Evolutionary conservation across 768 basidiomycete species (phyloP).

Genomic region (Agaricus subrufescens): DNA sequence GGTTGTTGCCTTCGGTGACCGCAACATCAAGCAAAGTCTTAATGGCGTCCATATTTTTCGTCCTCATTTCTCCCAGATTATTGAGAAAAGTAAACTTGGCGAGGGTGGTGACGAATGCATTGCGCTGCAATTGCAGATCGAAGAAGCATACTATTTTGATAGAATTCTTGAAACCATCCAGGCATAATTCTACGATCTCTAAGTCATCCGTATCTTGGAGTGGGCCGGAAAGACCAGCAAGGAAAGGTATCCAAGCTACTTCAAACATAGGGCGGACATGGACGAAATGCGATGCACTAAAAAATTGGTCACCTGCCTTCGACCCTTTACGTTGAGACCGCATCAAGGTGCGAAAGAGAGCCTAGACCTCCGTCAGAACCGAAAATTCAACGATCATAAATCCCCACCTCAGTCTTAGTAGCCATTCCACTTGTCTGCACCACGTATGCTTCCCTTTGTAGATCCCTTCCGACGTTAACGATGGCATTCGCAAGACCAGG

Average conservation of each 20-base stretch:
- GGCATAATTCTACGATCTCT: constrained; percentile 84
- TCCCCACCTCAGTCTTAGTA: constrained; percentile 85
- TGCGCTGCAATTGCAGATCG: constrained; percentile 95
- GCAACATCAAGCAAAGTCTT: constrained; percentile 93
- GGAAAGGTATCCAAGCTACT: constrained; percentile 97
- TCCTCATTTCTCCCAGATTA: constrained; percentile 97
- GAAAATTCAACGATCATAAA: neutral
- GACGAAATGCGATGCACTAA: constrained; percentile 92
- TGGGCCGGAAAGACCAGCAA: constrained; percentile 92
- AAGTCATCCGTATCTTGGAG: constrained; percentile 94
- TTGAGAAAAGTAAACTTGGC: constrained; percentile 97
- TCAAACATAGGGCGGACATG: constrained; percentile 99
- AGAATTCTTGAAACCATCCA: constrained; percentile 96
- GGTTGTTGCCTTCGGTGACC: constrained; percentile 92
- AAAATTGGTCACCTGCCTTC: constrained; percentile 81
- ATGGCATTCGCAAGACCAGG: constrained; percentile 80
- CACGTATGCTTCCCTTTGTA: constrained; percentile 94
- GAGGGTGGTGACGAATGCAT: constrained; percentile 95
- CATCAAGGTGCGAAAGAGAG: constrained; percentile 89
- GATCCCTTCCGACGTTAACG: constrained; percentile 87
- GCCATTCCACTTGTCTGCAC: constrained; percentile 96
- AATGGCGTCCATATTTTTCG: constrained; percentile 99
- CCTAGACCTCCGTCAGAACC: constrained; percentile 38
- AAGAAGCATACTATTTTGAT: constrained; percentile 96
- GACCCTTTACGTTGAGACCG: constrained; percentile 84